Conservation (phyloP, 768 basidiomycete genomes). For the Termitomyces sp. region DNA sequence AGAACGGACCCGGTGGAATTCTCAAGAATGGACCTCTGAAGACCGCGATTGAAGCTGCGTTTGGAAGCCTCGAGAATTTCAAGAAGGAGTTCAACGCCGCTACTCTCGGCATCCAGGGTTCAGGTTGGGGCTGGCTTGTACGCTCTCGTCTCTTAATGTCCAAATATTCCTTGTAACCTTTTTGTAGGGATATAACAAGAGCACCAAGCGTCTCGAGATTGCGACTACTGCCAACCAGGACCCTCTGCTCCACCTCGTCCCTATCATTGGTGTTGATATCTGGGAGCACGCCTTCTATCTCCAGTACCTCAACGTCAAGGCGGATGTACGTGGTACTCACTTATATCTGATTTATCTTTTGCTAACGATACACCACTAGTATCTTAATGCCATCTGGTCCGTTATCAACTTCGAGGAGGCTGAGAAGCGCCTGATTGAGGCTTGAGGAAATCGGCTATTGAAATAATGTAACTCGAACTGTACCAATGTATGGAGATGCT, state of each 20-base stretch:
- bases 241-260: conserved; percentile 70
- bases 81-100: conserved; percentile 82
- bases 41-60: conserved; percentile 56
- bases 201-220: conserved; percentile 74
- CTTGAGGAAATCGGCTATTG: neutral
- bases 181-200: conserved; percentile 64
- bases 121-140: conserved; percentile 96
- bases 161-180: neutral
- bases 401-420: conserved; percentile 91
- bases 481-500: neutral
- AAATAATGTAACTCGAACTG: neutral
- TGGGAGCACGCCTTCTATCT: conserved; percentile 98
- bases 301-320: conserved; percentile 95
- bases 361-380: conserved; percentile 41
- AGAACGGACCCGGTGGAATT: conserved; percentile 67
- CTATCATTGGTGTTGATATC: conserved; percentile 89
- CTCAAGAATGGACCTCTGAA: conserved; percentile 66
- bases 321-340: conserved; percentile 58
- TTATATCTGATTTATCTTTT: neutral
- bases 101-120: conserved; percentile 86
- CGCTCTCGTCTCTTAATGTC: conserved; percentile 27
- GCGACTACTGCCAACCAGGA: conserved; percentile 95
- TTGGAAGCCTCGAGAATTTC: conserved; percentile 68
- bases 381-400: conserved; percentile 87
- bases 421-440: conserved; percentile 44